A percentile compares a stretch with the other conserved stretches of the same genome.
These are phyloP conservation scores for Calonectria henricotiae DNA, from an alignment of 2,329 filamentous ascomycete species.

Conservation along the genomic window DNA sequence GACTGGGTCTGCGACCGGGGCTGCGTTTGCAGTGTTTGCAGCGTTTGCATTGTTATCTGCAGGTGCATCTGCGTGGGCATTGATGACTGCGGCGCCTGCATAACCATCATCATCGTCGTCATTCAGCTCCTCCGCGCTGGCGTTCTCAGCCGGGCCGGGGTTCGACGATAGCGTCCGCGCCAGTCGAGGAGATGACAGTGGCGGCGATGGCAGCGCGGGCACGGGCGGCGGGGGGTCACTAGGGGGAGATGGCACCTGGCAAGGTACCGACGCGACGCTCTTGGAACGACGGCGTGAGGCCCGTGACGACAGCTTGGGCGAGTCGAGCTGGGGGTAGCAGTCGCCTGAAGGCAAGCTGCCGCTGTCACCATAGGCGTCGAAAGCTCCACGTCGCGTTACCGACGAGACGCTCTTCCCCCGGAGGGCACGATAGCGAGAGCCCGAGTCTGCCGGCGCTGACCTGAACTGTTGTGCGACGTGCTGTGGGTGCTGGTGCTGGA, in stretches of 20 bases:
- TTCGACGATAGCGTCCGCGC: conserved; percentile 4
- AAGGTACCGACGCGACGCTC: conserved; percentile 47
- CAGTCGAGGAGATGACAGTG: conserved; percentile 19
- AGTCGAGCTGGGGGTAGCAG: conserved; percentile 50
- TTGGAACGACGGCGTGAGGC: conserved; percentile 49
- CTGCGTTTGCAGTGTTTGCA: conserved; percentile 3
- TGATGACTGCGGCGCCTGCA: background rate
- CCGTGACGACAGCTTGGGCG: conserved; percentile 40
- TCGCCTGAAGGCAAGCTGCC: conserved; percentile 42
- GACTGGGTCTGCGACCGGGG: background rate
- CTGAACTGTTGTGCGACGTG: conserved; percentile 38
- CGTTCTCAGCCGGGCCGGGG: background rate
- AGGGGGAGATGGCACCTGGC: conserved; percentile 34
- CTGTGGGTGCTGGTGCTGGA: conserved; percentile 34
- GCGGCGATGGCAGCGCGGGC: conserved; percentile 31
- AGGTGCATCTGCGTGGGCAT: background rate
- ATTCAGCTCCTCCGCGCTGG: conserved; percentile 6
- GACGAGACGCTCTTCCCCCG: conserved; percentile 59
- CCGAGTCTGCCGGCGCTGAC: conserved; percentile 42
- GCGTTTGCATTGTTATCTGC: conserved; percentile 4
- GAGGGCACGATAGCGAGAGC: conserved; percentile 56
- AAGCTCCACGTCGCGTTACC: conserved; percentile 44
- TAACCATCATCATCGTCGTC: background rate
- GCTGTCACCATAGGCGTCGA: conserved; percentile 53
- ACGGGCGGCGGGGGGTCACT: conserved; percentile 20